Evolutionary conservation across 2,329 filamentous ascomycete genomes (phyloP).

Genomic region (Pseudogymnoascus pannorum): DNA sequence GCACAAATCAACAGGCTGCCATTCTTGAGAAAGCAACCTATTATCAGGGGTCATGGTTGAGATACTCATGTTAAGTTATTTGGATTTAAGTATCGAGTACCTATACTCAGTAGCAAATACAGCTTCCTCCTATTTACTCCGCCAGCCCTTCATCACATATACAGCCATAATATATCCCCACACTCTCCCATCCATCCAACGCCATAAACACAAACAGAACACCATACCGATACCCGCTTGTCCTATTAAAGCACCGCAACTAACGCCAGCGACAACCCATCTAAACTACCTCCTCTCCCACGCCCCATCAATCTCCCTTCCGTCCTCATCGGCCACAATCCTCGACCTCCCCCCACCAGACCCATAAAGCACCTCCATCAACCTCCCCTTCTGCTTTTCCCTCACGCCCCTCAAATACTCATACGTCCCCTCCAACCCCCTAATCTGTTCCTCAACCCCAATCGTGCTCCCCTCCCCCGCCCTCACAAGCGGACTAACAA

Average conservation of each 20-base stretch:
- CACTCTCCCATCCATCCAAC: background rate
- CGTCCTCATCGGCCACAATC: background rate
- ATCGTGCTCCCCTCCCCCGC: conserved; percentile 61
- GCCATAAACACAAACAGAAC: background rate
- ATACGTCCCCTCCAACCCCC: conserved; percentile 72
- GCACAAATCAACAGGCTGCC: too few relatives aligned
- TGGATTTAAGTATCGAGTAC: background rate
- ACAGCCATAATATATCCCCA: background rate
- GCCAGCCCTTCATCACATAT: background rate
- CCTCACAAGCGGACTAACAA: conserved; percentile 76
- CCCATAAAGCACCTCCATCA: conserved; percentile 73
- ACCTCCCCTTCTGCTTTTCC: conserved; percentile 71
- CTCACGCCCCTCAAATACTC: conserved; percentile 68
- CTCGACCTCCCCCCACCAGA: conserved; percentile 19
- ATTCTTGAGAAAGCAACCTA: background rate
- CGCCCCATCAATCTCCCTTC: conserved; percentile 10
- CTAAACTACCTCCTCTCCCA: background rate
- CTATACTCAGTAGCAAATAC: background rate
- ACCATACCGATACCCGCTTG: background rate
- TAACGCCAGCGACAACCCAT: background rate
- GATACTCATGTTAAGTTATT: conserved; percentile 1
- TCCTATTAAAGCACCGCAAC: background rate
- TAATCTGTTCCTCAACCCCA: conserved; percentile 77
- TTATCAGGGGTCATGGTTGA: background rate
- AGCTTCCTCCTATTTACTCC: background rate